Base-by-base conservation (phyloP, 1,284 basidiomycete species). In the Leccinum fuscescens region DNA sequence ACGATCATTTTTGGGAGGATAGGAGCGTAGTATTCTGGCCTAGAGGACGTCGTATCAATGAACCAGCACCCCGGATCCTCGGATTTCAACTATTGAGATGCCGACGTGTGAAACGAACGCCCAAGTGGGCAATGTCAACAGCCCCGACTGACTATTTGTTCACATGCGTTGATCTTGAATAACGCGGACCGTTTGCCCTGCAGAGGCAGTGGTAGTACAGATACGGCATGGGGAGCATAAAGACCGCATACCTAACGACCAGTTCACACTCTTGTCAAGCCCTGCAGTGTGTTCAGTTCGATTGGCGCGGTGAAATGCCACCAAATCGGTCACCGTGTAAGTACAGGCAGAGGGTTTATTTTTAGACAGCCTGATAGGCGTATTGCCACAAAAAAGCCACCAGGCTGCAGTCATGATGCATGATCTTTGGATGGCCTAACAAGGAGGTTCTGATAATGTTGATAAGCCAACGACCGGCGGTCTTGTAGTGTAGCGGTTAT, bases 401-500 rank as follows among this genome's bases (percentile, higher is more conserved):
- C 29, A 29, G 29, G 29, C 29, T 29, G 29, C 29, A 29, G 31
- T 11, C n/a, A n/a, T n/a, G n/a, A n/a, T n/a, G n/a, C 31, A 33
- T 33, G 31, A 33, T 12, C 12, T 12, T 33, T 33, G 33, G 11
- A 12, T 33, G 33, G 33, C 33, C 31, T 33, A 33, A 33, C 2
- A 12, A 33, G 33, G 33, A 42, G 12, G 8, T n/a, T 42, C 39
- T 42, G 39, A 17, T 17, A 42, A 42, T 17, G n/a, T 17, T 17
- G n/a, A 42, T 17, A 17, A 24, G 12, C 20, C 5, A 24, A 48
- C 4, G 46, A 48, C 11, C 22, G 22, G 20, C 22, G 46, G 46
- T 48, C 31, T 27, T 49, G 48, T 49, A 49, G 48, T 49, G 48
- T 49, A 83, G 80, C 73, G 82, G 81, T 82, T 82, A 82, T 81